Conservation (phyloP, 306 rosid species). For the Castanea crenata region DNA sequence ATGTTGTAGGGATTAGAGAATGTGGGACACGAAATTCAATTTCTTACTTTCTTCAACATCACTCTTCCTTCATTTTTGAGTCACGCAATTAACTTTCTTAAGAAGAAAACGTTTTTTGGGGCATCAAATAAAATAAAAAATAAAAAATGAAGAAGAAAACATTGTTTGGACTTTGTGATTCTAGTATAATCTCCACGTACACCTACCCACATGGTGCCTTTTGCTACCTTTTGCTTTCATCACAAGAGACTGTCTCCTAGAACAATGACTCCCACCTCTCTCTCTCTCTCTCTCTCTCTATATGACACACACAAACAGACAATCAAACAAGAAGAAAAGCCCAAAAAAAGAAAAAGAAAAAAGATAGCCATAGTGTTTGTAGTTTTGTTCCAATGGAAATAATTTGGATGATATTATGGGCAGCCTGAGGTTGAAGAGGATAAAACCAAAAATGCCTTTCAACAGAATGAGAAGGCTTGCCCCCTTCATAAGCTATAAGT, state of each 20-base stretch:
- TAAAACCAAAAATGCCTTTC: too few species aligned
- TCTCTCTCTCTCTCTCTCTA: background rate
- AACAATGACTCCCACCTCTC: background rate
- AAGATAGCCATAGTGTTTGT: background rate
- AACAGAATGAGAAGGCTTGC: too few species aligned
- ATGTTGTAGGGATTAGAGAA: constrained; percentile 30
- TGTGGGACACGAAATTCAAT: background rate
- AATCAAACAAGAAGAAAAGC: too few species aligned
- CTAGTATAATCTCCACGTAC: background rate
- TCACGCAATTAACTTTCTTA: background rate
- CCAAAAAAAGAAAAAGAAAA: background rate
- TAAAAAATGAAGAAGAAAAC: background rate
- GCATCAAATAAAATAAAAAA: background rate
- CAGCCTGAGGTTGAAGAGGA: too few species aligned
- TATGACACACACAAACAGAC: background rate
- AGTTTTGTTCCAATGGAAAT: background rate
- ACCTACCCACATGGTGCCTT: background rate
- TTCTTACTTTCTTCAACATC: background rate
- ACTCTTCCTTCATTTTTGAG: background rate
- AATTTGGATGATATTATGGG: too few species aligned
- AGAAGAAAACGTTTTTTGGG: background rate
- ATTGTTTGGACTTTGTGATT: background rate
- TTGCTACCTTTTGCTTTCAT: background rate
- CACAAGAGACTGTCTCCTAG: background rate
- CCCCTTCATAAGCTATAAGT: too few species aligned